A percentile compares a stretch with the other conserved stretches of the same genome.
Evolutionary conservation across 176 grass and related monocot genomes (phyloP).

Genomic region (Zea luxurians): DNA sequence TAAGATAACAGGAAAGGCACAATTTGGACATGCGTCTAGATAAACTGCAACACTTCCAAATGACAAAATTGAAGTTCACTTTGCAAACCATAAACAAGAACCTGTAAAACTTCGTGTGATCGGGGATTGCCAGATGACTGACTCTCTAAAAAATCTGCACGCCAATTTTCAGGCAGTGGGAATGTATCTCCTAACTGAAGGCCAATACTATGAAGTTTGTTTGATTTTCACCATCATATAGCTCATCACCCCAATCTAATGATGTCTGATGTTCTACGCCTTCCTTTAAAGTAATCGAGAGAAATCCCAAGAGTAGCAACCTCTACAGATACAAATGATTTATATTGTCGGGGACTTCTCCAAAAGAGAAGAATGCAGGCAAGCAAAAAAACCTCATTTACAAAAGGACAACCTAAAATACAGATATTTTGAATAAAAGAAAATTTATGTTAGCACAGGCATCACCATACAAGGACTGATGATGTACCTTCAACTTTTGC

Average conservation of each 20-base stretch:
- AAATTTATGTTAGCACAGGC: no score
- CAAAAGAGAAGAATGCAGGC: neutral
- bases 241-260: constrained; percentile 55
- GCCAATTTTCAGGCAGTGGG: constrained; percentile 47
- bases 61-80: neutral
- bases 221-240: constrained; percentile 61
- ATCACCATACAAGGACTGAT: no score
- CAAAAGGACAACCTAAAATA: constrained; percentile 27
- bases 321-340: constrained; percentile 53
- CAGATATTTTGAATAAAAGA: neutral
- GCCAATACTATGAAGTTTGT: constrained; percentile 52
- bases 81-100: constrained; percentile 18
- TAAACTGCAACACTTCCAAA: neutral
- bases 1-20: constrained; percentile 3
- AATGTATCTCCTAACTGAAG: constrained; percentile 53
- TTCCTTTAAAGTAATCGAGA: constrained; percentile 52
- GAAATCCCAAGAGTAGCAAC: constrained; percentile 59
- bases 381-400: constrained; percentile 15
- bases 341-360: constrained; percentile 7
- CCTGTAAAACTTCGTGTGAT: constrained; percentile 67
- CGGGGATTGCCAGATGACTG: constrained; percentile 19
- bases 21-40: neutral
- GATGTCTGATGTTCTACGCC: constrained; percentile 19
- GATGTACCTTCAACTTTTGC: no score
- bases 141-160: constrained; percentile 21